A percentile compares a stretch with the other conserved stretches of the same genome.
Conservation (phyloP, 352 stramenopile species). For the Phytophthora citrophthora region DNA sequence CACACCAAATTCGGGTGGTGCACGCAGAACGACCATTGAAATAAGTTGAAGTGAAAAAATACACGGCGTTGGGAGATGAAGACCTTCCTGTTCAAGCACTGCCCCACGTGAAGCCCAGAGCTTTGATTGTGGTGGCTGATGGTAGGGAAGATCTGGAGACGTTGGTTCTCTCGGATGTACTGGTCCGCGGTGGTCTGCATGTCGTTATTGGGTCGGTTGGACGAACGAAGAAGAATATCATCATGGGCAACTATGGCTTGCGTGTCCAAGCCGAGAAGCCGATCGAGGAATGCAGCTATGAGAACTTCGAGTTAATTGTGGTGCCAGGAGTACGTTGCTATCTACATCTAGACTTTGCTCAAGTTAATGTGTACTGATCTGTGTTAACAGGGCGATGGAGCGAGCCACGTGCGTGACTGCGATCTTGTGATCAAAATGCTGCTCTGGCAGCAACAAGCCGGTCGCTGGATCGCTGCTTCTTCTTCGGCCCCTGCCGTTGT, state of each 20-base stretch:
- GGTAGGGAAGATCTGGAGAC: conserved; percentile 76
- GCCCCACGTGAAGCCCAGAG: conserved; percentile 59
- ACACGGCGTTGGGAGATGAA: conserved; percentile 29
- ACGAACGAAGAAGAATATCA: conserved; percentile 60
- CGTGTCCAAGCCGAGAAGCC: conserved; percentile 66
- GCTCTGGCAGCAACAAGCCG: conserved; percentile 53
- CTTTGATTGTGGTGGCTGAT: conserved; percentile 65
- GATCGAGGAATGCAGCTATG: conserved; percentile 73
- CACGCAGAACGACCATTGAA: conserved; percentile 15
- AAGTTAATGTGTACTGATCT: too few species aligned
- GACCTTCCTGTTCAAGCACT: conserved; percentile 28
- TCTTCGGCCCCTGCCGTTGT: conserved; percentile 29
- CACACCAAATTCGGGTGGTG: conserved; percentile 11
- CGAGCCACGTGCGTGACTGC: conserved; percentile 52
- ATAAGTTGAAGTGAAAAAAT: conserved; percentile 17
- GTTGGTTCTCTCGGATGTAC: conserved; percentile 65
- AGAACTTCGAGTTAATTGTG: conserved; percentile 72
- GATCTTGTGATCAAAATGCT: conserved; percentile 73
- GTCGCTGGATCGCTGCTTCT: conserved; percentile 59
- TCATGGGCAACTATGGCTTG: conserved; percentile 67
- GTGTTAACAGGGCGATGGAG: conserved; percentile 48
- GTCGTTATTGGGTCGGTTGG: conserved; percentile 64
- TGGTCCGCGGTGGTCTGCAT: conserved; percentile 62
- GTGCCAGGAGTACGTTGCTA: conserved; percentile 58
- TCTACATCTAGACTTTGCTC: not conserved